phyloP scores from a whole-genome alignment of 805 yeast genomes.

The Ogataea chonburiensis region DNA sequence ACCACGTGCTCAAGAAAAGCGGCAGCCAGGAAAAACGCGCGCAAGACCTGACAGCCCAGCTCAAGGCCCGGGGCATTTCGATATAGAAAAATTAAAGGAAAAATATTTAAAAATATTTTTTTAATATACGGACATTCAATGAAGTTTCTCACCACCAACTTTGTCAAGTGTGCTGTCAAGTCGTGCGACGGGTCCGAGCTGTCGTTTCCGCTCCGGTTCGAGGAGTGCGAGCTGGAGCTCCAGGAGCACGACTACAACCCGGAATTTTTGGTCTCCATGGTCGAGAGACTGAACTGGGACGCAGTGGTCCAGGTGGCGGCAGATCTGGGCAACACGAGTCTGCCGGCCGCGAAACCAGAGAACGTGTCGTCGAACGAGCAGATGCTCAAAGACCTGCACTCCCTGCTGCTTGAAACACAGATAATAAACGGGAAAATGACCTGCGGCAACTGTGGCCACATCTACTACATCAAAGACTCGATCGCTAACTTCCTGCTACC shows the following conservation, averaged over 20 bases:
- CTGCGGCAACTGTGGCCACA: slow-evolving; percentile 82
- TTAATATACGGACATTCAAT: slow-evolving; percentile 36
- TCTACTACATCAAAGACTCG: slow-evolving; percentile 86
- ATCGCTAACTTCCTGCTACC: slow-evolving; percentile 94
- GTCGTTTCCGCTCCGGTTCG: slow-evolving; percentile 77
- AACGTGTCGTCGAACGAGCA: slow-evolving; percentile 44
- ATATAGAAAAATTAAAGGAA: slow-evolving; percentile 1
- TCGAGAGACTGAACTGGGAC: slow-evolving; percentile 84
- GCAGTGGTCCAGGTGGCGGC: slow-evolving; percentile 76
- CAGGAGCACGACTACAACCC: slow-evolving; percentile 82
- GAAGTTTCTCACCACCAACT: slow-evolving; percentile 95
- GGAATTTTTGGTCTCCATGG: slow-evolving; percentile 70
- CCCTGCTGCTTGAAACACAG: slow-evolving; percentile 78
- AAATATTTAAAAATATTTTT: slow-evolving; percentile 1
- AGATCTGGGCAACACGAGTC: slow-evolving; percentile 64
- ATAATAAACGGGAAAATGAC: slow-evolving; percentile 86
- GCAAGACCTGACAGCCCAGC: slow-evolving; percentile 1
- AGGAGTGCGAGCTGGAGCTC: slow-evolving; percentile 66
- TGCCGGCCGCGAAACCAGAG: slow-evolving; percentile 64
- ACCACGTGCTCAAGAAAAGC: slow-evolving; percentile 9
- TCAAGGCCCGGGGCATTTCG: background rate
- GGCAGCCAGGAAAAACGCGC: slow-evolving; percentile 8
- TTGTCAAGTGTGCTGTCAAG: slow-evolving; percentile 89
- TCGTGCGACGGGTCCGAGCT: slow-evolving; percentile 70
- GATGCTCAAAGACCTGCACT: slow-evolving; percentile 73